Evolutionary conservation across 2,329 filamentous ascomycete genomes (phyloP).

Genomic region (Hymenoscyphus occultus): DNA sequence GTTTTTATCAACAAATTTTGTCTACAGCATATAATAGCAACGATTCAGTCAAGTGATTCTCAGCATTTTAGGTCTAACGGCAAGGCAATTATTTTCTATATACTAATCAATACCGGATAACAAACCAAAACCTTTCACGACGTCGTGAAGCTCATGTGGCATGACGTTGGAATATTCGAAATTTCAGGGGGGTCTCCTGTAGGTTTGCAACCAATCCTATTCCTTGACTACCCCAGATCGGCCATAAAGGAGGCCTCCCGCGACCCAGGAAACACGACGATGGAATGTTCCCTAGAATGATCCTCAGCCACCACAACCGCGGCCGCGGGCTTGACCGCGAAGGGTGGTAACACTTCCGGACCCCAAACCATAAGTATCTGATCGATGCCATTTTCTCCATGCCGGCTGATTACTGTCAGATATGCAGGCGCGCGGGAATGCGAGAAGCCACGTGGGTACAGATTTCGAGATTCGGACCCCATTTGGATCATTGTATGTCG

Average conservation of each 20-base stretch:
- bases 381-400: neutral
- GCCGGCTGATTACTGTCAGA: slow-evolving; percentile 1
- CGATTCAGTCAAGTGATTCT: neutral
- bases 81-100: neutral
- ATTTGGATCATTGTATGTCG: neutral
- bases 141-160: neutral
- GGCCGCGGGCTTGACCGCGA: neutral
- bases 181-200: neutral
- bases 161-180: neutral
- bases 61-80: neutral
- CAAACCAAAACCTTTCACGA: neutral
- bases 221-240: slow-evolving; percentile 5
- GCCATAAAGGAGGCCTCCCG: neutral
- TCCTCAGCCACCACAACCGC: slow-evolving; percentile 2
- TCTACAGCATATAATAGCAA: neutral
- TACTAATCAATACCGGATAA: neutral
- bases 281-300: neutral
- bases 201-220: neutral
- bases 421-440: neutral
- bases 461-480: neutral
- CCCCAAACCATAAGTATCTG: neutral
- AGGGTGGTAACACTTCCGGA: neutral
- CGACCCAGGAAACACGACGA: slow-evolving; percentile 1
- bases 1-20: neutral
- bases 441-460: neutral